A percentile compares a stretch with the other conserved stretches of the same genome.
Evolutionary conservation across 805 yeast genomes (phyloP).

Genomic region (Candida fluviatilis): DNA sequence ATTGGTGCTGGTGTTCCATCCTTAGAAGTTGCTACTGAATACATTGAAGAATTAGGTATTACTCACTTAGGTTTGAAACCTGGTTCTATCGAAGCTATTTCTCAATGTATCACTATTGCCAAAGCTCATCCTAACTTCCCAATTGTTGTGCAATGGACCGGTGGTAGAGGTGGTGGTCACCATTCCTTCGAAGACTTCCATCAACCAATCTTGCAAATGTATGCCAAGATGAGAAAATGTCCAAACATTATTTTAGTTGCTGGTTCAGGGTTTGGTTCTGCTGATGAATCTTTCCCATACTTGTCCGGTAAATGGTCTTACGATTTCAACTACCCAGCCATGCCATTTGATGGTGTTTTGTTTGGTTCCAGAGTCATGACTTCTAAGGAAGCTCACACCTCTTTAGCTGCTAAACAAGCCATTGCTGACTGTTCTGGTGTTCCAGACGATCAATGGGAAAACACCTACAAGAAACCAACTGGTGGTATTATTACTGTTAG

Average conservation of each 20-base stretch:
- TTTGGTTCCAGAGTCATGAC: constrained; percentile 97
- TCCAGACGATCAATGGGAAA: constrained; percentile 85
- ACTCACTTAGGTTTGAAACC: constrained; percentile 96
- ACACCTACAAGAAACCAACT: constrained; percentile 88
- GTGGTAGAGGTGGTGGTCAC: constrained; percentile 99
- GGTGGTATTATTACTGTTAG: constrained; percentile 96
- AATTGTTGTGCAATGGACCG: constrained; percentile 98
- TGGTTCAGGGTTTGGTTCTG: constrained; percentile 98
- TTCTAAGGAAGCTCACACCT: constrained; percentile 93
- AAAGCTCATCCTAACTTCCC: constrained; percentile 96
- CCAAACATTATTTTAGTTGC: constrained; percentile 87
- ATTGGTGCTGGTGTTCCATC: constrained; percentile 99
- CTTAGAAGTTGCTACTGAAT: constrained; percentile 93
- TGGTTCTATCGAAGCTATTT: constrained; percentile 91
- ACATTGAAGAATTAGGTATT: constrained; percentile 86
- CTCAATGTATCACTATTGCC: constrained; percentile 84
- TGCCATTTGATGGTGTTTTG: constrained; percentile 98
- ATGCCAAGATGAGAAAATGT: constrained; percentile 88
- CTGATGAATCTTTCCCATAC: constrained; percentile 95
- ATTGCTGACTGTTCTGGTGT: constrained; percentile 92
- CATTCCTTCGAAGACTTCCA: constrained; percentile 99
- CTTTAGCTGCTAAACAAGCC: constrained; percentile 89
- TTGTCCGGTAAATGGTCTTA: constrained; percentile 97
- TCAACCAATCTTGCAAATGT: constrained; percentile 94
- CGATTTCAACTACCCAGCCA: constrained; percentile 84